These are phyloP conservation scores for Camellia japonica DNA, from an alignment of 148 eudicot genomes.

Conservation along the genomic window DNA sequence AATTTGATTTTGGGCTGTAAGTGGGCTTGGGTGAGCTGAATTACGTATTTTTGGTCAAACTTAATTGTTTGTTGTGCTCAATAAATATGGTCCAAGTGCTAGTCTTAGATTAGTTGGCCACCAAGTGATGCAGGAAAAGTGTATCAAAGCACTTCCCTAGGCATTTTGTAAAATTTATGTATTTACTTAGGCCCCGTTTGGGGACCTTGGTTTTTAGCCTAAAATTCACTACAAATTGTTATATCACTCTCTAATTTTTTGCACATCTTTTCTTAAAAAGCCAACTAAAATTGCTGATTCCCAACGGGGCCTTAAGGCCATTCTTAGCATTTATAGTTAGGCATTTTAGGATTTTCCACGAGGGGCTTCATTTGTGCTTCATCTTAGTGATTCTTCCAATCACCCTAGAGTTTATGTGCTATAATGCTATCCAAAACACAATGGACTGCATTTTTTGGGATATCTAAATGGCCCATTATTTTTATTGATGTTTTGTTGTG, in stretches of 20 bases:
- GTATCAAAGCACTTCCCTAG: too few relatives aligned
- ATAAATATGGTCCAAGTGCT: too few relatives aligned
- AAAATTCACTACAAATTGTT: neutral
- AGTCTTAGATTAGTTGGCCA: too few relatives aligned
- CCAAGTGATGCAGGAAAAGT: too few relatives aligned
- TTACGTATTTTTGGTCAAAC: too few relatives aligned
- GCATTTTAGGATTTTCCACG: neutral
- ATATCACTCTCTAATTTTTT: neutral
- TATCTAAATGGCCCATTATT: neutral
- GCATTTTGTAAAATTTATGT: too few relatives aligned
- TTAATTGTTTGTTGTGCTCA: too few relatives aligned
- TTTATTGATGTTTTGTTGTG: neutral
- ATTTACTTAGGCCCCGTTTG: too few relatives aligned
- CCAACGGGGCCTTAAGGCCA: neutral
- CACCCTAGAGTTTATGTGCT: neutral
- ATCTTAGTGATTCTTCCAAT: neutral
- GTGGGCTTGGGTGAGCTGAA: too few relatives aligned
- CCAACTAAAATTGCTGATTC: too few relatives aligned
- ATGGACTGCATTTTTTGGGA: neutral
- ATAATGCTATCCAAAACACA: neutral
- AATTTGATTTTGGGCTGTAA: too few relatives aligned
- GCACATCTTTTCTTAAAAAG: neutral
- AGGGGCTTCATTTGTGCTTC: neutral
- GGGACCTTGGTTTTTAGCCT: too few relatives aligned
- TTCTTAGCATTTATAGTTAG: neutral